These are phyloP conservation scores for Triticum turgidum DNA, from an alignment of 176 grass and related monocot species.

Conservation along the genomic window DNA sequence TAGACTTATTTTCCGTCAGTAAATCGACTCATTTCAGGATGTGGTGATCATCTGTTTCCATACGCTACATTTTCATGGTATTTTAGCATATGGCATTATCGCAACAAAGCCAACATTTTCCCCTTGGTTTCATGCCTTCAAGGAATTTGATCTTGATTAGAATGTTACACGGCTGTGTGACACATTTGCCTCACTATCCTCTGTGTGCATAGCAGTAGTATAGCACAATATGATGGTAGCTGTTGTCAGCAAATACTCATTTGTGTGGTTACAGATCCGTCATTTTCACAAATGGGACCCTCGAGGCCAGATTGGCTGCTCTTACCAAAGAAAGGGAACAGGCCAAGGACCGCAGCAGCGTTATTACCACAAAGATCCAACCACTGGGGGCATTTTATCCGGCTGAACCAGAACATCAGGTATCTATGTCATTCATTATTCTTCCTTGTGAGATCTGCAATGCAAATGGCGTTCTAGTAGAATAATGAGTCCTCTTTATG, in stretches of 20 bases:
- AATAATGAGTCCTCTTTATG: background rate
- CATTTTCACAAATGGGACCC: conserved; percentile 81
- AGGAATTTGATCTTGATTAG: background rate
- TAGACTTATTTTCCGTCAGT: background rate
- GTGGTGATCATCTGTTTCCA: background rate
- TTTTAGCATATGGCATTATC: background rate
- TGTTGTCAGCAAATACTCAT: background rate
- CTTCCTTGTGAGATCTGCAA: background rate
- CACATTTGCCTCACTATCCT: background rate
- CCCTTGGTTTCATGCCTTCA: background rate
- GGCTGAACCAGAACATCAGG: conserved; percentile 96
- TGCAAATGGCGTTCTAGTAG: background rate
- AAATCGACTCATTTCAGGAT: background rate
- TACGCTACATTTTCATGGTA: background rate
- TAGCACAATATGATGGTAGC: background rate
- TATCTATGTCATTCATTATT: conserved; percentile 29
- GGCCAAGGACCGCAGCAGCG: conserved; percentile 58
- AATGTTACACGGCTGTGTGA: background rate
- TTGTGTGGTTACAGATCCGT: conserved; percentile 55
- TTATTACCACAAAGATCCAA: conserved; percentile 88
- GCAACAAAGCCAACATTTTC: background rate
- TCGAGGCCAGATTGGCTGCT: conserved; percentile 67
- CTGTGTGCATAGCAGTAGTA: background rate
- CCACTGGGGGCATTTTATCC: conserved; percentile 66
- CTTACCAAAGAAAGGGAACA: conserved; percentile 90